Evolutionary conservation across 2,329 filamentous ascomycete genomes (phyloP), one percentile per base, ranked within the genome.

Genomic region (Alternaria longipes): DNA sequence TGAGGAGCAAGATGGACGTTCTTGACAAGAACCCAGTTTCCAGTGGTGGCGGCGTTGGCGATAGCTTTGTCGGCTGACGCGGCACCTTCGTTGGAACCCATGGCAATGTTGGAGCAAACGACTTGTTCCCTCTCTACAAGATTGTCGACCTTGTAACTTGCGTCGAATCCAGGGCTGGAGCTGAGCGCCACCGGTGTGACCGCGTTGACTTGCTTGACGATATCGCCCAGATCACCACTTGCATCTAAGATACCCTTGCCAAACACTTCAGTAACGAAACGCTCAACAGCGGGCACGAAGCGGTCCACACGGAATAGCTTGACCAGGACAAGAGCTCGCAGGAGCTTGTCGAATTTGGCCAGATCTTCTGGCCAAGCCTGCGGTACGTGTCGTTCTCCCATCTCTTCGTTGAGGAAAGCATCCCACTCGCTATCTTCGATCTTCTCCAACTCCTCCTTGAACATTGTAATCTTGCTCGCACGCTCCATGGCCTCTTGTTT

Each of bases 101-200:
- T 99, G 71, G 96, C 96, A 75, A 99, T 97, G 79, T 97, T 97
- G 60, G 93, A 94, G 82, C 95, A 99, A 56, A 87, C 89, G 53
- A 92, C 90, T 60, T 88, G 87, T 78, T 89, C 90, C 68, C 92
- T 88, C 79, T 97, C 92, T 30, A 98, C 96, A 55, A 99, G 85
- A 63, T 90, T 93, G 79, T 99, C 95, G 62, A 99, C 95, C 84
- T 99, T 99, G 88, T 98, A 99, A 77, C 93, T 97, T 55, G 96
- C 96, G 80, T 99, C 95, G 78, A 99, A 99, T 38, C 95, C 95
- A 62, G 94, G 93, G 73, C 91, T 97, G 6, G 95, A 99, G 72
- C 94, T 94, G 36, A 99, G 86, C 4, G 95, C 91, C 68, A 99
- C 91, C 9, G 95, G 95, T 3, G 92, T 89, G 32, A 89, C 92